These are phyloP conservation scores for Cucurbita pepo DNA, from an alignment of 306 rosid genomes.

Conservation along the genomic window DNA sequence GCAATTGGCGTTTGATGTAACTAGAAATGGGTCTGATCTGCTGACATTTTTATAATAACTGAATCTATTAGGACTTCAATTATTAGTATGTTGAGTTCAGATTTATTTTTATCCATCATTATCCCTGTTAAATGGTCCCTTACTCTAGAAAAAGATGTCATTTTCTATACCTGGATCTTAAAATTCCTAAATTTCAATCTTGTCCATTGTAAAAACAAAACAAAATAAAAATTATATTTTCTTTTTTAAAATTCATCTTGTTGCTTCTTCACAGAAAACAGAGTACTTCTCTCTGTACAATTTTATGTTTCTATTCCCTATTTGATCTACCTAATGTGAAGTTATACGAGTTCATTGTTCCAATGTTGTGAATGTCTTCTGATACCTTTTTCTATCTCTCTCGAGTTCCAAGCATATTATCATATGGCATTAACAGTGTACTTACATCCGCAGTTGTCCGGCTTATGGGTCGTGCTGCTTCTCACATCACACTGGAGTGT, in stretches of 20 bases:
- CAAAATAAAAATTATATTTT: background rate
- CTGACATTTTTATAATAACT: background rate
- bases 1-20: background rate
- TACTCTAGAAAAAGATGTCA: background rate
- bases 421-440: background rate
- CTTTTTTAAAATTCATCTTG: background rate
- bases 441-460: conserved; percentile 53
- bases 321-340: background rate
- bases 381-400: background rate
- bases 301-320: background rate
- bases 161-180: background rate
- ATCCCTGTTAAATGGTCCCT: background rate
- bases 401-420: background rate
- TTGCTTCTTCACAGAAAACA: background rate
- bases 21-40: background rate
- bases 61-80: background rate
- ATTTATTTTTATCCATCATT: background rate
- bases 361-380: background rate
- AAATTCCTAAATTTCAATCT: background rate
- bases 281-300: background rate
- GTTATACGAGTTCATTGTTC: background rate
- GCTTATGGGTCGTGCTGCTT: conserved; percentile 99
- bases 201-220: background rate
- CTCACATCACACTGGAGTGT: conserved; percentile 94
- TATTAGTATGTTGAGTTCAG: background rate